Conservation (phyloP, 352 stramenopile genomes). For the Phytophthora palmivora region DNA sequence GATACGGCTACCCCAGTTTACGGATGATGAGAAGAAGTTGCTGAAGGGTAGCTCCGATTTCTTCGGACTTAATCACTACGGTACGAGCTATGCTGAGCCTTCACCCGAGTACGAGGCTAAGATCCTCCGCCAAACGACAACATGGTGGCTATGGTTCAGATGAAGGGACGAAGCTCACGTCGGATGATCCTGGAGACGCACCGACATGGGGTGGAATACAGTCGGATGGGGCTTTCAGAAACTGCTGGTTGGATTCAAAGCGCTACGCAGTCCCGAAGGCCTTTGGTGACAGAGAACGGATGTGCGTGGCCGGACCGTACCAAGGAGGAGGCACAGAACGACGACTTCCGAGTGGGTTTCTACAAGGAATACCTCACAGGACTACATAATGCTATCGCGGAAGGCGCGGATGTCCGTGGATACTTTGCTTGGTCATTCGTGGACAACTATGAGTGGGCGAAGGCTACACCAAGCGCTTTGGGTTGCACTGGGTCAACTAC, state of each 20-base stretch:
- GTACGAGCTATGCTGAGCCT: slow-evolving; percentile 55
- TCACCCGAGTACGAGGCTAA: slow-evolving; percentile 54
- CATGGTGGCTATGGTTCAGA: slow-evolving; percentile 45
- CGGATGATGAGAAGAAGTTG: slow-evolving; percentile 76
- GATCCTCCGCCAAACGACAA: slow-evolving; percentile 36
- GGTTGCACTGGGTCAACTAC: slow-evolving; percentile 69
- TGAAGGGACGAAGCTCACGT: slow-evolving; percentile 54
- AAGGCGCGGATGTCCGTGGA: slow-evolving; percentile 72
- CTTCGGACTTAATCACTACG: slow-evolving; percentile 97
- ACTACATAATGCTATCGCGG: too few species aligned
- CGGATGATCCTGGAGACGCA: slow-evolving; percentile 66
- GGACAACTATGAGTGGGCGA: slow-evolving; percentile 95
- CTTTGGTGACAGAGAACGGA: slow-evolving; percentile 96
- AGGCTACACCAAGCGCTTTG: slow-evolving; percentile 72
- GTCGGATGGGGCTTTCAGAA: slow-evolving; percentile 88
- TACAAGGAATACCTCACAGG: too few species aligned
- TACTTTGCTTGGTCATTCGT: slow-evolving; percentile 94
- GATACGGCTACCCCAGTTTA: slow-evolving; percentile 91
- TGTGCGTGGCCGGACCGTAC: slow-evolving; percentile 68
- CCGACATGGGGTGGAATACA: slow-evolving; percentile 85
- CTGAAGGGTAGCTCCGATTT: slow-evolving; percentile 92
- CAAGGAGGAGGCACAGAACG: slow-evolving; percentile 79
- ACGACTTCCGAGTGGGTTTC: too few species aligned
- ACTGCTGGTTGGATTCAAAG: slow-evolving; percentile 91
- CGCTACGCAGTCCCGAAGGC: slow-evolving; percentile 75